A percentile compares a stretch with the other conserved stretches of the same genome.
Conservation (phyloP, 1,284 basidiomycete species). For the Microbotryum intermedium region DNA sequence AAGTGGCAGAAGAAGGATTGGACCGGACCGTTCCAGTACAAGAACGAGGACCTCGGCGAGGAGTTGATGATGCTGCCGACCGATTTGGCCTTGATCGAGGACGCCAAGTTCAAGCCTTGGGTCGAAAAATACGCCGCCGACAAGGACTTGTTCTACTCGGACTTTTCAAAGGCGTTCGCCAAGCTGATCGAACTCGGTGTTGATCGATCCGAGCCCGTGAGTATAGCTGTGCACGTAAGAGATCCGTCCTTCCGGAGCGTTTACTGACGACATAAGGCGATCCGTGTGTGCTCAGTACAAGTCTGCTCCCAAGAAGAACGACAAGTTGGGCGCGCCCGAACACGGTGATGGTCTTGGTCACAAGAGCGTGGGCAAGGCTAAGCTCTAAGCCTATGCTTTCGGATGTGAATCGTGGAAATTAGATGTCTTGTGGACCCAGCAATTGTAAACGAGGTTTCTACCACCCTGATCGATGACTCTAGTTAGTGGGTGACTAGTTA, state of each 20-base stretch:
- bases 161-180: constrained; percentile 45
- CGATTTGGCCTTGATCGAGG: constrained; percentile 36
- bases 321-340: constrained; percentile 19
- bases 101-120: constrained; percentile 39
- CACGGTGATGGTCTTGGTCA: constrained; percentile 1
- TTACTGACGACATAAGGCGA: no score
- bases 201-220: constrained; percentile 39
- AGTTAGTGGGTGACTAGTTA: no score
- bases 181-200: constrained; percentile 40
- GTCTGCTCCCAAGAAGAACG: constrained; percentile 28
- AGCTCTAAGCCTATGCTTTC: no score
- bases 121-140: constrained; percentile 46
- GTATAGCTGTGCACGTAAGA: background rate
- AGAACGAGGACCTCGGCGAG: constrained; percentile 42
- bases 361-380: no score
- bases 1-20: constrained; percentile 37
- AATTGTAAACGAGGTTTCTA: no score
- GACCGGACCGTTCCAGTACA: constrained; percentile 46
- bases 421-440: no score
- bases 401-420: no score
- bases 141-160: constrained; percentile 47
- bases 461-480: no score
- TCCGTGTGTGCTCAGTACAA: constrained; percentile 23
- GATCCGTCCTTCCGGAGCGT: no score
- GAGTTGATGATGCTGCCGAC: constrained; percentile 52